Evolutionary conservation across 2,329 filamentous ascomycete species (phyloP).

Genomic region (Fusarium nisikadoi): DNA sequence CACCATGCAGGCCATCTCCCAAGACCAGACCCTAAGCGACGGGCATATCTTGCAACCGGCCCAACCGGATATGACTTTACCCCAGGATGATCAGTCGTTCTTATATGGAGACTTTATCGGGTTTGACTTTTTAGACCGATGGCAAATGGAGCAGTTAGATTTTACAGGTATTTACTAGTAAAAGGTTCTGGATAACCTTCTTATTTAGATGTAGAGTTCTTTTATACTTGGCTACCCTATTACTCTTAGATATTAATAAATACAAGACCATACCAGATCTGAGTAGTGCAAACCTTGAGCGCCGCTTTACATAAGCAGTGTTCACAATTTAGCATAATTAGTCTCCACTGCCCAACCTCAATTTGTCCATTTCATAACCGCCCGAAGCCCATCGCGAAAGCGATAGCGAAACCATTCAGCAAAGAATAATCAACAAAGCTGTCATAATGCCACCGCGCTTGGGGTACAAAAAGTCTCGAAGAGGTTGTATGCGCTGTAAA

Average conservation of each 20-base stretch:
- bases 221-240: background rate
- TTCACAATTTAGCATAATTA: background rate
- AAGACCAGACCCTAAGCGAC: rapidly evolving
- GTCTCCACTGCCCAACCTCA: background rate
- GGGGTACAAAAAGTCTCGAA: conserved; percentile 51
- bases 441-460: conserved; percentile 37
- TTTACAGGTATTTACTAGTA: conserved; percentile 6
- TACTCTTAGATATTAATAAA: background rate
- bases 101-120: background rate
- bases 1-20: background rate
- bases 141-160: conserved; percentile 26
- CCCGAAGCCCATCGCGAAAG: background rate
- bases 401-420: background rate
- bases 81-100: background rate
- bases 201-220: background rate
- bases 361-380: background rate
- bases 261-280: background rate
- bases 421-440: background rate
- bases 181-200: background rate
- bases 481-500: conserved; percentile 51
- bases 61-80: rapidly evolving
- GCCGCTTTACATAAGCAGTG: background rate
- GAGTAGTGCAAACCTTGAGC: background rate
- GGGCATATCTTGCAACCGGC: background rate
- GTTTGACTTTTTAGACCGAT: conserved; percentile 13